Base-by-base conservation (phyloP, 2,329 filamentous ascomycete genomes). In the Sclerotinia sclerotiorum region DNA sequence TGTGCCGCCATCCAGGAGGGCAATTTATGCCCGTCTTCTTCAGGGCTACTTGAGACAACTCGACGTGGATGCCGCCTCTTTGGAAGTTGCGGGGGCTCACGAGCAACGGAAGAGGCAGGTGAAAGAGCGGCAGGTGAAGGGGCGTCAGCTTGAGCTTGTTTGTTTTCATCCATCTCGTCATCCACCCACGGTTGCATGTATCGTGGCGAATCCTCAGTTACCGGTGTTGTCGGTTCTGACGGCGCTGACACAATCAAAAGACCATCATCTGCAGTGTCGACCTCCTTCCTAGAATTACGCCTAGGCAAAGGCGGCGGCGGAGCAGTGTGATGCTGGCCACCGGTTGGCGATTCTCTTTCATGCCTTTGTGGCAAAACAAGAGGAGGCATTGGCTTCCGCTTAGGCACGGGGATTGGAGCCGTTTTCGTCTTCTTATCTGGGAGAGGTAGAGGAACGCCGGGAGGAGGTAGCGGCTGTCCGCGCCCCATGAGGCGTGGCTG, bases 381-480 rank as follows among this genome's bases (percentile, higher is more conserved):
- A 27, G 83, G 78, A 49, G 84, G 80, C 11, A 90, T 79, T 2
- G 87, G 84, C 74, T 90, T 92, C n/a, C 90, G 83, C 76, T 87
- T 89, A 3, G 88, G 86, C 1, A 88, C 82, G 39, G 82, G 82
- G 69, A 83, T 85, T 21, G 84, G 81, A 60, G 84, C 85, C 56
- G 85, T 84, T 75, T 85, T 87, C 8, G 86, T 84, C 68, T 82
- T 85, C 66, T 83, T 85, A 48, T 88, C 86, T 0, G 89, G 90
- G 54, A 83, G 86, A 2, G 93, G 93, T 1, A 97, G 83, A 4
- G 93, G 93, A 56, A 85, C 88, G 2, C 93, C 93, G 2, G 90
- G 91, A 11, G 93, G 92, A 58, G 92, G 93, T 24, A 97, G 81
- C 1, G 93, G 93, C 73, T 90, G 89, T 0, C 93, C 93, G 51